These are phyloP conservation scores for Lunularia cruciata DNA, from an alignment of 225 moss, liverwort and hornwort species.

Conservation along the genomic window DNA sequence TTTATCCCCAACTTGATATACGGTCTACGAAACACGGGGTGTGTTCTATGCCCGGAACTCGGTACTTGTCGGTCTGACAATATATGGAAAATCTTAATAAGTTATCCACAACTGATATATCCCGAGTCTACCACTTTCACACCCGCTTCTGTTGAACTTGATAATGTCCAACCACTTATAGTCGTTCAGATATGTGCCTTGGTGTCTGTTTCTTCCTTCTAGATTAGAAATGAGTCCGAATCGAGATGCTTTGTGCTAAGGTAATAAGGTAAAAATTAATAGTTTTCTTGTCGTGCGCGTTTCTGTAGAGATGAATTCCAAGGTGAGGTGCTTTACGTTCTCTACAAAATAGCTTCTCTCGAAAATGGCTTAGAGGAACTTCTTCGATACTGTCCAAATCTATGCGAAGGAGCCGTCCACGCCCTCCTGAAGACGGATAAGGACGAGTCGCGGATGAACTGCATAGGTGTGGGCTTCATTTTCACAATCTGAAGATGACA, in stretches of 20 bases:
- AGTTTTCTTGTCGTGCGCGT: neutral
- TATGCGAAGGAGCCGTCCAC: slow-evolving; percentile 46
- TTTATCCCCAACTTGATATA: slow-evolving; percentile 58
- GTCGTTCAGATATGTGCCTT: neutral
- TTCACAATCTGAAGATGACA: too few species aligned
- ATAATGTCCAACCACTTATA: neutral
- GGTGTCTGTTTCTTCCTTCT: neutral
- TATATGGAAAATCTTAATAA: neutral
- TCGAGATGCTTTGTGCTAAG: too few species aligned
- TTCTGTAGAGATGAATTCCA: slow-evolving; percentile 58
- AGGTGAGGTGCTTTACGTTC: slow-evolving; percentile 57
- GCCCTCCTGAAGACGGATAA: slow-evolving; percentile 56
- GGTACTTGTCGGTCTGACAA: too few species aligned
- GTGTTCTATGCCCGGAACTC: neutral
- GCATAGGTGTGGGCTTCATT: slow-evolving; percentile 48
- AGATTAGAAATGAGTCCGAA: neutral
- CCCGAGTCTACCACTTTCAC: neutral
- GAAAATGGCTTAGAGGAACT: slow-evolving; percentile 60
- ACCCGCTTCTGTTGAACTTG: too few species aligned
- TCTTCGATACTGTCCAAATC: slow-evolving; percentile 42
- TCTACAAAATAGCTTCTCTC: slow-evolving; percentile 60
- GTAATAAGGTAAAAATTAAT: too few species aligned
- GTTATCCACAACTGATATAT: neutral
- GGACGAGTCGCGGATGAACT: slow-evolving; percentile 60
- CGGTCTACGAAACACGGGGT: slow-evolving; percentile 56